Evolutionary conservation across 768 basidiomycete species (phyloP), one percentile per base, ranked within the genome.

Genomic region (Tubosaeta sp.): DNA sequence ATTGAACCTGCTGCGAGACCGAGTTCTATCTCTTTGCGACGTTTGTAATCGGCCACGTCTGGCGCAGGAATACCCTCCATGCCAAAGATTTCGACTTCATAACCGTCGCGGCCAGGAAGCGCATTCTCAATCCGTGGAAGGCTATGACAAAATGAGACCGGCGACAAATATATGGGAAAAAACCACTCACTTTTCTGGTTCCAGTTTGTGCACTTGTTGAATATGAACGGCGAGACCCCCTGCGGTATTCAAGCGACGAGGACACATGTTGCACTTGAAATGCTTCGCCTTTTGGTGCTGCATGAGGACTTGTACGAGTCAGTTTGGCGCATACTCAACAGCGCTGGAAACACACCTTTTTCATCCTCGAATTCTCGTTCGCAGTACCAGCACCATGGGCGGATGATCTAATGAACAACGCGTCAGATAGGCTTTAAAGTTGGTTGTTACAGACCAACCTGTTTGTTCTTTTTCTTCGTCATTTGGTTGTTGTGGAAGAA

Each of bases 271-370:
- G 63, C 96, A 98, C 69, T 96, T 96, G 79, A 98, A 99, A 67
- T 98, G 95, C 70, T 99, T 99, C 12, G 96, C 95, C 72, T 98
- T 98, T 67, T 99, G 95, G 71, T 99, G 95, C 71, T 96, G 94
- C 84, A 98, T 92, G 56, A 99, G 81, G 59, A 99, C 96, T 94
- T 61, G 22, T 6, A 32, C 42, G 21, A 43, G 48, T 44, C 54
- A 39, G n/a, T 31, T 42, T 19, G 18, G 35, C 22, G 35, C 29
- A 36, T 22, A 44, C 14, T 32, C 27, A 42, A 9, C 19, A 13
- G 45, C 13, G 29, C 10, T 7, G 32, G 13, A 43, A 32, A 54
- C 76, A 18, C 43, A 91, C 94, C 94, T 74, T 97, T 98, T 71
- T 97, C 94, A 80, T 99, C 96, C 71, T 98, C 94, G 62, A 99